These are phyloP conservation scores for Barnettozyma vustinii DNA, from an alignment of 805 yeast genomes.

Conservation along the genomic window DNA sequence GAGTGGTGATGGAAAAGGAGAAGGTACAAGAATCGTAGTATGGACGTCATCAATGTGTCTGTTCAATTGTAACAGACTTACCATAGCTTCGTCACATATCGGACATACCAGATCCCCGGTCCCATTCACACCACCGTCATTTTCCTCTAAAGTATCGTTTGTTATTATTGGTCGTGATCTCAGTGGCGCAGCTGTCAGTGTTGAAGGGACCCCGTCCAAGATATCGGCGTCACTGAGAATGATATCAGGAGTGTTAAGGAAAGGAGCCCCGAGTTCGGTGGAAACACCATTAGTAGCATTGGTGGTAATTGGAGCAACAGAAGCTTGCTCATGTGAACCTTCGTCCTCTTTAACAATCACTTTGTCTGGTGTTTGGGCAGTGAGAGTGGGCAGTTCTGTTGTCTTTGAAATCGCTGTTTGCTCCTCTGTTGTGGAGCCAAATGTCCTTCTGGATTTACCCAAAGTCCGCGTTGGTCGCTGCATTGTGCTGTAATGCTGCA, in stretches of 20 bases:
- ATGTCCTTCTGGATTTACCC: constrained; percentile 6
- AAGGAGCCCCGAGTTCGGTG: background rate
- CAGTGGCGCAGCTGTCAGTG: background rate
- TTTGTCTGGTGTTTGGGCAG: background rate
- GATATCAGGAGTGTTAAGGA: constrained; percentile 9
- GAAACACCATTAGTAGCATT: background rate
- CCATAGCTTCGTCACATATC: constrained; percentile 58
- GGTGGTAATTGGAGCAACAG: too few species aligned
- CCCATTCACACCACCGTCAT: background rate
- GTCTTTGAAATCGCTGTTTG: background rate
- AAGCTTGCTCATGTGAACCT: background rate
- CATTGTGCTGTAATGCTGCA: background rate
- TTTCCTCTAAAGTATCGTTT: constrained; percentile 1
- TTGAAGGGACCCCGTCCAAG: constrained; percentile 2
- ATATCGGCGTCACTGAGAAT: constrained; percentile 10
- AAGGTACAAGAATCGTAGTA: background rate
- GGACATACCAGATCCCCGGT: constrained; percentile 46
- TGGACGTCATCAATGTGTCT: constrained; percentile 71
- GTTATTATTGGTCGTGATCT: background rate
- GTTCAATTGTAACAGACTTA: constrained; percentile 50
- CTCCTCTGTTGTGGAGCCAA: background rate
- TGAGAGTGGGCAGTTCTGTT: background rate
- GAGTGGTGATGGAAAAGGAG: constrained; percentile 2
- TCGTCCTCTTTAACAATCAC: background rate
- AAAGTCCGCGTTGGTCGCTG: background rate